Percentiles rank a stretch among this genome's conserved stretches.
phyloP scores from a whole-genome alignment of 352 stramenopile genomes.

The Detonula confervacea region DNA sequence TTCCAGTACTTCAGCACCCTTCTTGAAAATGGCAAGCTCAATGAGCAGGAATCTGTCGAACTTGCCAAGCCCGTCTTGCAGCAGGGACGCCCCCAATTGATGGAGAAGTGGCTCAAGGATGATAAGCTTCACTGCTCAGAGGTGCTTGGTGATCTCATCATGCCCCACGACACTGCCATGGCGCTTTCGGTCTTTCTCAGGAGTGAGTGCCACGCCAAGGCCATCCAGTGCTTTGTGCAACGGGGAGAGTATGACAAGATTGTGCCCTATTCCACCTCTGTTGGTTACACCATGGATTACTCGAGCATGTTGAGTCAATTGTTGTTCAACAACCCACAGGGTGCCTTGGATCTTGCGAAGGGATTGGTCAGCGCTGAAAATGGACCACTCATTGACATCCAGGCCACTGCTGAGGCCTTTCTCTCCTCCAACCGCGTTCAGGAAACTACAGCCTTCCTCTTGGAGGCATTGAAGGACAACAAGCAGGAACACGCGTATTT shows the following conservation, averaged over 20 bases:
- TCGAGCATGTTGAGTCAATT: conserved; percentile 99
- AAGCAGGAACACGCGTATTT: conserved; percentile 98
- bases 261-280: conserved; percentile 90
- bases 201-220: conserved; percentile 97
- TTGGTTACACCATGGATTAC: conserved; percentile 99
- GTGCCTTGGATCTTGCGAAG: conserved; percentile 97
- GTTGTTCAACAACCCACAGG: conserved; percentile 97
- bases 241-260: conserved; percentile 99
- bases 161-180: conserved; percentile 96
- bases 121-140: conserved; percentile 99
- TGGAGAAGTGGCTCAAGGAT: conserved; percentile 99
- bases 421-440: conserved; percentile 98
- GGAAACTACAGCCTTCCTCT: conserved; percentile 99
- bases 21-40: conserved; percentile 97
- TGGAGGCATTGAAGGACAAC: conserved; percentile 99
- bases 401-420: conserved; percentile 99
- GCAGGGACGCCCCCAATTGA: conserved; percentile 95
- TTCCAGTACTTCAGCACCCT: conserved; percentile 99
- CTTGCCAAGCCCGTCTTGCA: conserved; percentile 96
- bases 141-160: conserved; percentile 95
- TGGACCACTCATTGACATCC: conserved; percentile 95
- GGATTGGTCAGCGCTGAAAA: conserved; percentile 94
- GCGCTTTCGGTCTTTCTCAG: conserved; percentile 98
- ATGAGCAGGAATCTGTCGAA: conserved; percentile 99
- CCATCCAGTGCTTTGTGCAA: conserved; percentile 99